Percentiles rank a stretch among this genome's conserved stretches.
Evolutionary conservation across 2,329 filamentous ascomycete genomes (phyloP).

Genomic region (Diaporthe sp.): DNA sequence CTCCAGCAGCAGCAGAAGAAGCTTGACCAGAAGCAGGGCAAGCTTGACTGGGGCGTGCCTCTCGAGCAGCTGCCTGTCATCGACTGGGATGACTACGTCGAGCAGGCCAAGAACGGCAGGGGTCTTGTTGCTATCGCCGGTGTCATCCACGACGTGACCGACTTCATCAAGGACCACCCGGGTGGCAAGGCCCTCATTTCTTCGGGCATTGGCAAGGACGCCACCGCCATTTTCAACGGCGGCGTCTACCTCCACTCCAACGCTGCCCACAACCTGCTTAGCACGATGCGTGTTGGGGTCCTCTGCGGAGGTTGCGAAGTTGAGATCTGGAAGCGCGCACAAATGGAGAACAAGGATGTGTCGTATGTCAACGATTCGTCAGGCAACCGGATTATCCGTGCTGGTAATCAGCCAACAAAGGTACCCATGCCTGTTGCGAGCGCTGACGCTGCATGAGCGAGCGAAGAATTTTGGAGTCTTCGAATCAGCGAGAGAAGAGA

Average conservation of each 20-base stretch:
- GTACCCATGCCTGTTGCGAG: slow-evolving; percentile 82
- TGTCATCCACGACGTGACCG: slow-evolving; percentile 85
- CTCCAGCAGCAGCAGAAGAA: slow-evolving; percentile 93
- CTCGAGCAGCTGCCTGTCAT: slow-evolving; percentile 88
- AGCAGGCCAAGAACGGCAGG: slow-evolving; percentile 80
- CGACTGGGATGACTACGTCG: slow-evolving; percentile 87
- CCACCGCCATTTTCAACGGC: slow-evolving; percentile 91
- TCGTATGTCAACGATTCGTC: slow-evolving; percentile 82
- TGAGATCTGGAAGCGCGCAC: slow-evolving; percentile 91
- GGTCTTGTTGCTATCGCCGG: slow-evolving; percentile 82
- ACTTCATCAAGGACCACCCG: slow-evolving; percentile 89
- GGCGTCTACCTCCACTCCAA: slow-evolving; percentile 92
- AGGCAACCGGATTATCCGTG: slow-evolving; percentile 85
- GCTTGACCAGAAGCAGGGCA: slow-evolving; percentile 85
- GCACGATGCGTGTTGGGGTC: slow-evolving; percentile 88
- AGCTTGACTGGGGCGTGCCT: slow-evolving; percentile 87
- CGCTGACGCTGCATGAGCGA: slow-evolving; percentile 79
- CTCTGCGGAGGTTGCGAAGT: slow-evolving; percentile 89
- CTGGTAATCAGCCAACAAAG: slow-evolving; percentile 87
- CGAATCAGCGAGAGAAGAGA: not conserved
- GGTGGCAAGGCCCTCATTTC: slow-evolving; percentile 89
- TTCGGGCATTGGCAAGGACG: slow-evolving; percentile 86
- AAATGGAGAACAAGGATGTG: slow-evolving; percentile 86
- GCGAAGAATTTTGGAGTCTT: not conserved
- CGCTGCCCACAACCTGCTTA: slow-evolving; percentile 88